A percentile compares a stretch with the other conserved stretches of the same genome.
Conservation (phyloP, 345 rosid species). For the Excoecaria agallocha region DNA sequence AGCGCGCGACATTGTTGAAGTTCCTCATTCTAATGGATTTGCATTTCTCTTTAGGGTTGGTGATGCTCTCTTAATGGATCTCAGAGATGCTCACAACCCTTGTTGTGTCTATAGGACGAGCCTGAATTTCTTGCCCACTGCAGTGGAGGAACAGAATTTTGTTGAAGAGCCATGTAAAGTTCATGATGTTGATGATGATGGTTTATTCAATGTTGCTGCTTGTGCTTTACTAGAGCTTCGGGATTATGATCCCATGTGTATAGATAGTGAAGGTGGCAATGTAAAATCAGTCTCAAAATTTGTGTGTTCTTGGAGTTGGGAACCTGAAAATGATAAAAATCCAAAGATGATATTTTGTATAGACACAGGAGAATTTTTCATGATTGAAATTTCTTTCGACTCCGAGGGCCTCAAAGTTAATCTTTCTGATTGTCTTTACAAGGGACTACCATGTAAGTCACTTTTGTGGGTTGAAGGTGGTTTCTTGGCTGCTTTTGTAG, state of each 20-base stretch:
- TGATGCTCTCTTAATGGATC: slow-evolving; percentile 95
- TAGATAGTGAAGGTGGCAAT: slow-evolving; percentile 58
- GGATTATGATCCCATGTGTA: slow-evolving; percentile 97
- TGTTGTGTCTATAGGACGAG: slow-evolving; percentile 65
- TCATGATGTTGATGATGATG: slow-evolving; percentile 91
- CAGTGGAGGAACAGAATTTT: slow-evolving; percentile 67
- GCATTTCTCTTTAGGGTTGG: slow-evolving; percentile 89
- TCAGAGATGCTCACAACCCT: slow-evolving; percentile 74
- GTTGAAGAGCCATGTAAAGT: slow-evolving; percentile 69
- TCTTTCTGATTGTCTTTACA: slow-evolving; percentile 77
- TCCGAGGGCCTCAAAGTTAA: slow-evolving; percentile 50
- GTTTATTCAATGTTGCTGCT: slow-evolving; percentile 91
- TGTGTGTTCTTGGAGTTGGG: slow-evolving; percentile 95
- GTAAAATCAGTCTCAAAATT: slow-evolving; percentile 51
- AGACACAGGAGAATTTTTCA: slow-evolving; percentile 83
- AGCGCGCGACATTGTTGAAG: slow-evolving; percentile 77
- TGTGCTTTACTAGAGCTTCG: slow-evolving; percentile 86
- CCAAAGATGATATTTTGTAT: slow-evolving; percentile 77
- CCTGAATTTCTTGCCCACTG: slow-evolving; percentile 57
- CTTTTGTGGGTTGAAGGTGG: slow-evolving; percentile 91
- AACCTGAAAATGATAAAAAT: slow-evolving; percentile 54
- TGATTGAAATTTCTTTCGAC: slow-evolving; percentile 61
- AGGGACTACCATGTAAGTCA: slow-evolving; percentile 72
- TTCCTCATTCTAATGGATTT: slow-evolving; percentile 79
- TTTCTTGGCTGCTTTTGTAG: slow-evolving; percentile 71